Conservation (phyloP, 2,329 filamentous ascomycete species). For the Lachnellula hyalina region DNA sequence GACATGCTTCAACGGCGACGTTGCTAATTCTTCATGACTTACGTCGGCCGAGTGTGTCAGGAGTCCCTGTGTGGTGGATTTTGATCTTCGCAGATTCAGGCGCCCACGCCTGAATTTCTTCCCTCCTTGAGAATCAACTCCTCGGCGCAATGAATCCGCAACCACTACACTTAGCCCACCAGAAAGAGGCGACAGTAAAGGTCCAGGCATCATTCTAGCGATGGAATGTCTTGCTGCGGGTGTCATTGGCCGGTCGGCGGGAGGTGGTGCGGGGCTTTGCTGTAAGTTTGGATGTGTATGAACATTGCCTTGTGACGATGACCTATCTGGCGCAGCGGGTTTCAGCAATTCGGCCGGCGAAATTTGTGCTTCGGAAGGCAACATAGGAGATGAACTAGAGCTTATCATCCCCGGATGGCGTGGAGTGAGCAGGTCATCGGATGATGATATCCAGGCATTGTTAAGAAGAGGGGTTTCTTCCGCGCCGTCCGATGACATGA, state of each 20-base stretch:
- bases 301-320: constrained; percentile 23
- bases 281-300: constrained; percentile 27
- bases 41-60: constrained; percentile 13
- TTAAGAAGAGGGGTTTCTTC: constrained; percentile 23
- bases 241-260: constrained; percentile 35
- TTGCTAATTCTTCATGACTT: constrained; percentile 16
- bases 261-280: constrained; percentile 32
- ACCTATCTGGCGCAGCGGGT: constrained; percentile 20
- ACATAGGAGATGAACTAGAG: constrained; percentile 24
- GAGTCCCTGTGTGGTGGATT: constrained; percentile 25
- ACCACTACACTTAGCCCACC: constrained; percentile 58
- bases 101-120: constrained; percentile 28
- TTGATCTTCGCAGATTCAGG: constrained; percentile 21
- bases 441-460: constrained; percentile 25
- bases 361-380: constrained; percentile 28
- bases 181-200: constrained; percentile 55
- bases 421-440: constrained; percentile 18
- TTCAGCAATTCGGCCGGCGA: constrained; percentile 17
- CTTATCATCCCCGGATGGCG: constrained; percentile 21
- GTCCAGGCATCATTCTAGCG: constrained; percentile 49
- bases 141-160: constrained; percentile 57
- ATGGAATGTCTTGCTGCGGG: constrained; percentile 41
- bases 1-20: constrained; percentile 11
- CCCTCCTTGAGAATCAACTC: constrained; percentile 39
- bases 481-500: constrained; percentile 2